Conservation (phyloP, 148 eudicot species). For the Cornus kousa region DNA sequence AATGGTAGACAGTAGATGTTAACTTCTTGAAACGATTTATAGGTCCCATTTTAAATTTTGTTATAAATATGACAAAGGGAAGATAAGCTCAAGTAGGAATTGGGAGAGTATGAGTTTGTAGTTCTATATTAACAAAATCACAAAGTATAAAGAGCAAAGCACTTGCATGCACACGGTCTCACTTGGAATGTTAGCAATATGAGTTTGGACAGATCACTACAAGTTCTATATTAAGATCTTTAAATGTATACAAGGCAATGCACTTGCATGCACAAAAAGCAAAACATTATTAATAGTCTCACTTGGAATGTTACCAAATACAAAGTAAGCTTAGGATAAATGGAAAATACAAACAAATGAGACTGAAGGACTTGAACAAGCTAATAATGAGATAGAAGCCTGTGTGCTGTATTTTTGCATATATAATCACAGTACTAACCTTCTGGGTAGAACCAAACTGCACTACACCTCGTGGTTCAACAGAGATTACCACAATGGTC, state of each 20-base stretch:
- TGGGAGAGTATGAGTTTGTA: background rate
- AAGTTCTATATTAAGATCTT: too few relatives aligned
- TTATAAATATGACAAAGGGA: background rate
- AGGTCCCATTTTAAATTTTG: background rate
- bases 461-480: conserved; percentile 68
- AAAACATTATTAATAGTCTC: too few relatives aligned
- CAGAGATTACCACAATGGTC: conserved; percentile 76
- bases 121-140: background rate
- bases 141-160: background rate
- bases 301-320: too few relatives aligned
- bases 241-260: too few relatives aligned
- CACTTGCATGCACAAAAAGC: too few relatives aligned
- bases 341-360: too few relatives aligned
- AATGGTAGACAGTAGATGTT: background rate
- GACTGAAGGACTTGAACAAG: too few relatives aligned
- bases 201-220: too few relatives aligned
- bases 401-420: background rate
- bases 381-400: too few relatives aligned
- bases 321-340: too few relatives aligned
- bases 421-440: conserved; percentile 36
- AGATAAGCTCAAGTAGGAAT: too few relatives aligned
- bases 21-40: background rate
- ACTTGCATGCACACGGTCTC: too few relatives aligned
- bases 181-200: background rate
- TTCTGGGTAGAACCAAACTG: conserved; percentile 78